Base-by-base conservation (phyloP, 2,329 filamentous ascomycete species). In the Fusarium xylarioides region DNA sequence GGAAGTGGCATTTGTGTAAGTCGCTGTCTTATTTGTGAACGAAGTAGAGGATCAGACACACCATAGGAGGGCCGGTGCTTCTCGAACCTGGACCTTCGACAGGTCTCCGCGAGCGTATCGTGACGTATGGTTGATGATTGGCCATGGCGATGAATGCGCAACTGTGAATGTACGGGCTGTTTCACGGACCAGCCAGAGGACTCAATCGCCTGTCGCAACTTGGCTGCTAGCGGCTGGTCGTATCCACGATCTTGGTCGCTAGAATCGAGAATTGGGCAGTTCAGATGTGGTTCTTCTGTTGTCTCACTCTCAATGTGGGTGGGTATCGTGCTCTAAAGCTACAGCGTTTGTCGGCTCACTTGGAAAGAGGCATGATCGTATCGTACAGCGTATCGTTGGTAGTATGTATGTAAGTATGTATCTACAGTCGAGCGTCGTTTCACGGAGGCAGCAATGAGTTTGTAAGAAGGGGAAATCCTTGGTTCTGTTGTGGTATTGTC, bases 41-140 rank as follows among this genome's bases (percentile, higher is more conserved):
- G 32, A 46, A 49, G 44, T 21, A 40, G 57, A 37, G 35, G 37
- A 44, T 57, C 50, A 34, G 66, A 86, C 86, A 75, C 83, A 88
- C 86, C 74, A 85, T 82, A 67, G 84, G 85, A 77, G 68, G 58
- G 16, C 86, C 85, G 54, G 82, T 82, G 74, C 85, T 85, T 78
- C 83, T 85, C 70, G 85, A 81, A 70, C 85, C 86, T 76, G 81
- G 81, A 35, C 80, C 82, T 71, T 86, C 84, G 60, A 81, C 81
- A 49, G 86, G 84, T 70, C 83, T 80, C 76, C 86, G 82, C 61
- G 87, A 85, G 76, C 85, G 84, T 75, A 89, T 85, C 47, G 87
- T 88, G 63, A 88, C 82, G 76, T 89, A 90, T 21, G 86, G 84
- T 67, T 83, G 81, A 50, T 83, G 80, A 62, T 85, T 82, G 63